These are phyloP conservation scores for Murraya paniculata DNA, from an alignment of 345 rosid genomes.

Conservation along the genomic window DNA sequence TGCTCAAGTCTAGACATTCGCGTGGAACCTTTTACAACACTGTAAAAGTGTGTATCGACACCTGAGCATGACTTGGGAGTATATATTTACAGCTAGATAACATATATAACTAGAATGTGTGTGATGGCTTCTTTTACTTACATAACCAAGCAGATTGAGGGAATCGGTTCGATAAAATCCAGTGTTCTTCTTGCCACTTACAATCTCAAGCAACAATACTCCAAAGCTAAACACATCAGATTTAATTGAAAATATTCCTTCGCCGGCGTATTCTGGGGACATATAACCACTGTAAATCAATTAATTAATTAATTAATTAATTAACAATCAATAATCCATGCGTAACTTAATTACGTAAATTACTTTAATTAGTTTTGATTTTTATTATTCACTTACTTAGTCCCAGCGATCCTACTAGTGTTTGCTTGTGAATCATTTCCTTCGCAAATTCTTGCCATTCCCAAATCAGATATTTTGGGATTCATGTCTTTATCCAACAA, in stretches of 20 bases:
- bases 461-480: slow-evolving; percentile 51
- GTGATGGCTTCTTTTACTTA: slow-evolving; percentile 4
- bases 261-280: slow-evolving; percentile 30
- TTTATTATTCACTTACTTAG: slow-evolving; percentile 1
- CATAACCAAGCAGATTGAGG: slow-evolving; percentile 26
- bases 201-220: slow-evolving; percentile 14
- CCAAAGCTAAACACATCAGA: slow-evolving; percentile 11
- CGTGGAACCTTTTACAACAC: too few species aligned
- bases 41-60: too few species aligned
- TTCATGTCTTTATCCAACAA: slow-evolving; percentile 43
- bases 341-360: too few species aligned
- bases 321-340: too few species aligned
- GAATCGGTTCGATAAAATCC: slow-evolving; percentile 35
- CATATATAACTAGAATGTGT: not conserved
- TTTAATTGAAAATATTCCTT: slow-evolving; percentile 1
- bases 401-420: slow-evolving; percentile 2
- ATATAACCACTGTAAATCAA: slow-evolving; percentile 34
- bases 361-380: too few species aligned
- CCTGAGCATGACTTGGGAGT: too few species aligned
- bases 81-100: too few species aligned
- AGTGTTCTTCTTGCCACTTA: slow-evolving; percentile 45
- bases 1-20: too few species aligned
- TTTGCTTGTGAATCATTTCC: slow-evolving; percentile 6
- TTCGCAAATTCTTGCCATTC: slow-evolving; percentile 25
- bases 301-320: too few species aligned